Base-by-base conservation (phyloP, 805 yeast species). In the Ogataea neopini region DNA sequence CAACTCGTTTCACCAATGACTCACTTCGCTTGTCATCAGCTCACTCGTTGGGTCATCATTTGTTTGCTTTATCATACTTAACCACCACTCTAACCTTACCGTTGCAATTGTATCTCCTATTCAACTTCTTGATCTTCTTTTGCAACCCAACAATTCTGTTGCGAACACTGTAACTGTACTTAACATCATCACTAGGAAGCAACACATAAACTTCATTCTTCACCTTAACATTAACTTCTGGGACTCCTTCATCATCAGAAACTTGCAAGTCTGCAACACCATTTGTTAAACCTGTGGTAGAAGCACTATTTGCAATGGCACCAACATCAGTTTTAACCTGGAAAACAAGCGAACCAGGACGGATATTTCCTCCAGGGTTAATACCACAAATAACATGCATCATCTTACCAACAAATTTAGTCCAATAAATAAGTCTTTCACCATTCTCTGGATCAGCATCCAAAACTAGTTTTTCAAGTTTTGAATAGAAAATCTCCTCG, bases 371-470 rank as follows among this genome's bases (percentile, higher is more conserved):
- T 48, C 90, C 90, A 5, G 92, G 92, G 62, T 83, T 86, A 45
- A 86, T 84, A 62, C 89, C 89, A 63, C 91, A 86, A 38, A 85
- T 79, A 39, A 85, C 85, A 62, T 81, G 84, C 88, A 85, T 83
- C 53, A 85, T 74, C 44, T 83, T 78, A 22, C 92, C 92, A 52
- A 82, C 72, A 57, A 81, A 83, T 58, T 80, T 75, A 2, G 88
- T 84, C 91, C 91, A 85, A 79, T 86, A 84, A 19, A 81, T 71
- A 25, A 78, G 68, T 43, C 75, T 68, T 44, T 75, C 77, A 28
- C 72, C 72, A 18, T 60, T 52, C 37, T 62, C 61, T n/a, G 69
- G 66, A 41, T 68, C 70, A 1, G 72, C 65, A 43, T 77, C 72
- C 45, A 76, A 60, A 4, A 80, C 83, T 30, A 78, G 57, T 40